Evolutionary conservation across 495 filamentous ascomycete genomes (phyloP).

Genomic region (Xylaria longipes): DNA sequence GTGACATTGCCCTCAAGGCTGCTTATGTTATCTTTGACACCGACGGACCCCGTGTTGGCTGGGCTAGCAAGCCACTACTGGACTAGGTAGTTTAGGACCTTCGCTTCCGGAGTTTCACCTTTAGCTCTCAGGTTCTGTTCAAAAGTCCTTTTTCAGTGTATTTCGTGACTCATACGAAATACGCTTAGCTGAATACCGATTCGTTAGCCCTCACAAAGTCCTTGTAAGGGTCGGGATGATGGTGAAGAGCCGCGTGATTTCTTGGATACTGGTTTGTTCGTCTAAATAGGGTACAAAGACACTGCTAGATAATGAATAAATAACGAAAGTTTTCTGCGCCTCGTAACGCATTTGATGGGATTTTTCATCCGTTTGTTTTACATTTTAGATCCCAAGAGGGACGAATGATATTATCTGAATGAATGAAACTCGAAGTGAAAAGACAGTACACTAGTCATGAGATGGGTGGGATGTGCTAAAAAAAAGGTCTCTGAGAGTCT

Average conservation of each 20-base stretch:
- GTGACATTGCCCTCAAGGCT: constrained; percentile 80
- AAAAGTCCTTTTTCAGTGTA: too few species aligned
- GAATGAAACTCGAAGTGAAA: not conserved
- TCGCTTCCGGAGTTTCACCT: too few species aligned
- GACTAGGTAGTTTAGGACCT: too few species aligned
- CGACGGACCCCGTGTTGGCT: constrained; percentile 59
- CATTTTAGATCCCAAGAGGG: not conserved
- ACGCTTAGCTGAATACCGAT: too few species aligned
- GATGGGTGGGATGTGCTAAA: not conserved
- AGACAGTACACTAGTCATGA: not conserved
- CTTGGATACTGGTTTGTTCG: constrained; percentile 9
- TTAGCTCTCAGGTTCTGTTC: too few species aligned
- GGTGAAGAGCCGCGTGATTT: not conserved
- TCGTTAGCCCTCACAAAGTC: too few species aligned
- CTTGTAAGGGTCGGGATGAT: constrained; percentile 23
- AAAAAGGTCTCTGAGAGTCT: not conserved
- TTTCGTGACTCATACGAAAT: too few species aligned
- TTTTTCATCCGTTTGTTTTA: not conserved
- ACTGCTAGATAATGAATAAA: constrained; percentile 3
- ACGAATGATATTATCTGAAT: not conserved
- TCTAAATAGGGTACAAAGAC: not conserved
- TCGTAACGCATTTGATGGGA: not conserved
- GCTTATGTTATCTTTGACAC: constrained; percentile 76
- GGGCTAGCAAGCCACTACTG: too few species aligned
- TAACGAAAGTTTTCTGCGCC: not conserved